Percentiles rank a stretch among this genome's conserved stretches.
These are phyloP conservation scores for Eleusine coracana DNA, from an alignment of 176 grass and related monocot species.

Conservation along the genomic window DNA sequence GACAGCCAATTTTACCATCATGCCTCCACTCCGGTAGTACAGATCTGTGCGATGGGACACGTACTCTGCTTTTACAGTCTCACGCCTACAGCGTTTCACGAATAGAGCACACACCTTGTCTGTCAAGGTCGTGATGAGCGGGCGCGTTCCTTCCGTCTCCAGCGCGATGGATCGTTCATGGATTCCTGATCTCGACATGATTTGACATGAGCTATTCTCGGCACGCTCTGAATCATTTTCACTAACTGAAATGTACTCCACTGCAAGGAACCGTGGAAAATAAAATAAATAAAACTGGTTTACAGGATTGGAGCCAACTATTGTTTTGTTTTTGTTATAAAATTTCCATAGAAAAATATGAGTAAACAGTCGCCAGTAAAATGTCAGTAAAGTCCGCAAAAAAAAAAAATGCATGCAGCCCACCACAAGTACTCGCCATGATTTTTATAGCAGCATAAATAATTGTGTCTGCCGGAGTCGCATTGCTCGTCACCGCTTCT, in stretches of 20 bases:
- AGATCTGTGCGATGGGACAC: neutral
- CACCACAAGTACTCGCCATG: neutral
- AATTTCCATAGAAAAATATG: neutral
- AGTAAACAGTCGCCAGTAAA: neutral
- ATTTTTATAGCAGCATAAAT: neutral
- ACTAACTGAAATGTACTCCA: neutral
- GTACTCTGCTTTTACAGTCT: neutral
- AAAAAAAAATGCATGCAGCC: neutral
- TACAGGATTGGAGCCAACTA: no score
- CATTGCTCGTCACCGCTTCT: neutral
- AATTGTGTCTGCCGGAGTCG: neutral
- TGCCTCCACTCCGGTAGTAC: neutral
- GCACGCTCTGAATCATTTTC: constrained; percentile 33
- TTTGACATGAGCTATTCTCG: constrained; percentile 19
- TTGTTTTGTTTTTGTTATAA: neutral
- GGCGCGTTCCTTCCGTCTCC: neutral
- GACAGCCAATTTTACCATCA: neutral
- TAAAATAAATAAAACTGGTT: no score
- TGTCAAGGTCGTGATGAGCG: neutral
- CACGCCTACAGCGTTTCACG: neutral
- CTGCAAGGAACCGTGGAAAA: neutral
- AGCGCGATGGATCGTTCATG: neutral
- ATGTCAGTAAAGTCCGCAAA: neutral
- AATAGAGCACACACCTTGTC: neutral
- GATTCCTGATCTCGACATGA: constrained; percentile 1